Evolutionary conservation across 257 asterid genomes (phyloP), one percentile per base, ranked within the genome.

Genomic region (Datura wrightii): DNA sequence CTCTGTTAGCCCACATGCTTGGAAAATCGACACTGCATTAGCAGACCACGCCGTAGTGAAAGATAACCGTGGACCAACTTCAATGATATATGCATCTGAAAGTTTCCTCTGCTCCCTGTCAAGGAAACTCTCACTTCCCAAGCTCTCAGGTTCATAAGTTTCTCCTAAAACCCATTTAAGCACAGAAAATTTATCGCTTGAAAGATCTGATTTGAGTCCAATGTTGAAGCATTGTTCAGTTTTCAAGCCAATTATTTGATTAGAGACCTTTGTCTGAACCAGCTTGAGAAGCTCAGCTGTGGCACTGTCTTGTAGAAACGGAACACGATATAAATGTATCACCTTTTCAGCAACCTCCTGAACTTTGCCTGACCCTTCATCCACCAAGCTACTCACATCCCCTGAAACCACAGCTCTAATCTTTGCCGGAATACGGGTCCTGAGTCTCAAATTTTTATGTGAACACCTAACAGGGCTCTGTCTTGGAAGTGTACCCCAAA

Each of bases 21-120:
- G 91, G 86, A 95, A 96, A 66, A 94, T 91, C 5, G 98, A 96
- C 8, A 94, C 98, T 2, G 99, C 99, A 86, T 94, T 96, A 42
- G 98, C 87, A 48, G 99, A 96, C 99, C 99, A 96, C 3, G 99
- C 98, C 19, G 98, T 95, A 59, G 97, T 94, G 86, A 96, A 96
- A 67, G 98, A 96, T 85, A 96, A 80, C 69, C 99, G 90, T 18
- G 98, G 98, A n/a, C 99, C 99, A 80, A 96, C 99, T 89, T 96
- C 98, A 74, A 96, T 82, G n/a, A 94, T 74, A 55, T 92, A 87
- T 66, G 92, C 59, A 85, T 83, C 88, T 18, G 84, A 83, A 11
- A 48, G 59, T 52, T 55, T 65, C 44, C 84, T 85, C 83, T 41
- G 84, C 87, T 87, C 94, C 72, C 84, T 85, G 37, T 89, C 93